Evolutionary conservation across 306 rosid species (phyloP), one percentile per base, ranked within the genome.

Genomic region (Canavalia gladiata): DNA sequence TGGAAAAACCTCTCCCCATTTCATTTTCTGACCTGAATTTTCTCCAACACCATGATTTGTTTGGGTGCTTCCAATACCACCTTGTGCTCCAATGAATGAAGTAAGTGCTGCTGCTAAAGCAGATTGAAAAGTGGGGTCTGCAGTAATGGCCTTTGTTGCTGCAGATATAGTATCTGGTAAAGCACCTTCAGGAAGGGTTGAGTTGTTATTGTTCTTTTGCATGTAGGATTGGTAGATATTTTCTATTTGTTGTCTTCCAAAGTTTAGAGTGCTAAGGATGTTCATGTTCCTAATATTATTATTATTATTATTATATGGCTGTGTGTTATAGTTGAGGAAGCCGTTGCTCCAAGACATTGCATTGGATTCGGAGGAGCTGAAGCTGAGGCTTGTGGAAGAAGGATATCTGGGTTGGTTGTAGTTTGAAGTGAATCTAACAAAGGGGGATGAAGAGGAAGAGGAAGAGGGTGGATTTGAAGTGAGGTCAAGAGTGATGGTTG

Each of bases 401-500:
- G 86, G 85, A 69, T 76, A 90, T 74, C 80, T 88, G 8, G 90
- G 82, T 18, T 92, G 86, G 75, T 76, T 70, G 87, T 77, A 83
- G 68, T 6, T 67, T 81, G 92, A 83, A 56, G 72, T 41, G 47
- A 89, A 86, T 64, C 88, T 92, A 2, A 77, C 84, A 72, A 91
- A 81, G 34, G 84, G 88, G 13, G 92, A 72, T 25, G 81, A 67
- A 1, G 91, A 54, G 18, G 94, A 87, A 47, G 92, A 54, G 18
- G 94, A 87, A 47, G 92, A 74, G 31, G 90, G 12, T 43, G 92
- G 87, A 13, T 79, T 86, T 76, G 97, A 88, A 77, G 97, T 95
- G 76, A 95, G 97, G 89, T 93, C 98, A 5, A 95, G 85, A 39
- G 98, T 95, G 89, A 93, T 89, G 34, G 96, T 95, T 66, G 98